These are phyloP conservation scores for Penicillium digitatum DNA, from an alignment of 2,329 filamentous ascomycete species.

Conservation along the genomic window DNA sequence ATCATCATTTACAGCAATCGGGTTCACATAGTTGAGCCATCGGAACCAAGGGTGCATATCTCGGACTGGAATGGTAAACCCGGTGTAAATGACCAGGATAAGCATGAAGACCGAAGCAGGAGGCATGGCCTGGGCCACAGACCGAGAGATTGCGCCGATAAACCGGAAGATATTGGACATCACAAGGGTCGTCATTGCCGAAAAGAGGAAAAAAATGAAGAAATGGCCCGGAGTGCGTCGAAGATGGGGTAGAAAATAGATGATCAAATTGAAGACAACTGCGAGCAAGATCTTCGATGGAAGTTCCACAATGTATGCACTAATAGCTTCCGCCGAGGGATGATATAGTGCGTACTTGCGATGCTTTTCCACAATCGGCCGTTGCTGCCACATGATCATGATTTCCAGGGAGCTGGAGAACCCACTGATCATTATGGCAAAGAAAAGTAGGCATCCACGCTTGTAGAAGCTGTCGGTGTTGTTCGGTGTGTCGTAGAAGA, in stretches of 20 bases:
- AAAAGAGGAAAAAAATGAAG: constrained; percentile 80
- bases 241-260: constrained; percentile 86
- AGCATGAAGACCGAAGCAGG: constrained; percentile 51
- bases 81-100: constrained; percentile 47
- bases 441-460: constrained; percentile 75
- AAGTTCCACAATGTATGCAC: constrained; percentile 80
- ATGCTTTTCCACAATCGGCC: constrained; percentile 90
- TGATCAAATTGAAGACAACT: constrained; percentile 69
- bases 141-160: constrained; percentile 70
- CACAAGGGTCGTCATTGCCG: constrained; percentile 65
- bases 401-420: constrained; percentile 76
- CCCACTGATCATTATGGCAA: constrained; percentile 78
- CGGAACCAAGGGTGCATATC: constrained; percentile 76
- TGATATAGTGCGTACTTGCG: constrained; percentile 82
- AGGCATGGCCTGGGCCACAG: constrained; percentile 56
- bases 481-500: constrained; percentile 71
- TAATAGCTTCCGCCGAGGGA: constrained; percentile 80
- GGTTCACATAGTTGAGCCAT: constrained; percentile 80
- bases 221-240: constrained; percentile 69
- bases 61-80: constrained; percentile 43
- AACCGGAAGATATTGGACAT: constrained; percentile 86
- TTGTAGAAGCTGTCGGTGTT: constrained; percentile 69
- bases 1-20: constrained; percentile 53
- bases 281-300: constrained; percentile 72
- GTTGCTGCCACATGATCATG: constrained; percentile 78